Conservation (phyloP, 2,329 filamentous ascomycete species). For the Epicoccum nigrum region DNA sequence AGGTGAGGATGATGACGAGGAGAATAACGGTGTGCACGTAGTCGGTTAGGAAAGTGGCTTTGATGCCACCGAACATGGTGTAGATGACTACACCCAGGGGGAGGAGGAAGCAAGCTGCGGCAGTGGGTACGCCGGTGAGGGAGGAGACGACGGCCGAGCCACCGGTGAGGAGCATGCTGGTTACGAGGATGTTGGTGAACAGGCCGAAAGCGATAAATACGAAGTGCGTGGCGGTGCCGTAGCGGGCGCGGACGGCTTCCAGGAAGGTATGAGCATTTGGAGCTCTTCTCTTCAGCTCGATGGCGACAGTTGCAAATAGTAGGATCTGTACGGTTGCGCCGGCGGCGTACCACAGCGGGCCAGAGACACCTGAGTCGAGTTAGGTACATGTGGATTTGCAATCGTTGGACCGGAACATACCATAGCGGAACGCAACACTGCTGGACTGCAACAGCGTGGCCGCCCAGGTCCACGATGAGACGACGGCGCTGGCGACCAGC, state of each 20-base stretch:
- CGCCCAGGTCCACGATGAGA: slow-evolving; percentile 41
- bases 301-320: slow-evolving; percentile 38
- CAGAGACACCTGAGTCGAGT: slow-evolving; percentile 30
- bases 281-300: slow-evolving; percentile 43
- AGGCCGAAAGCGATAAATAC: slow-evolving; percentile 83
- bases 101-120: slow-evolving; percentile 82
- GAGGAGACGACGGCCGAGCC: slow-evolving; percentile 69
- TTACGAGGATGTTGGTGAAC: slow-evolving; percentile 85
- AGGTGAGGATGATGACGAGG: slow-evolving; percentile 82
- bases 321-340: slow-evolving; percentile 43
- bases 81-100: slow-evolving; percentile 82
- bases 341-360: slow-evolving; percentile 43
- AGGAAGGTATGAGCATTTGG: slow-evolving; percentile 64
- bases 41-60: slow-evolving; percentile 73
- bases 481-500: slow-evolving; percentile 39
- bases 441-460: slow-evolving; percentile 39
- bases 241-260: slow-evolving; percentile 83
- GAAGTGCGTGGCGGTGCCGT: slow-evolving; percentile 73
- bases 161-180: slow-evolving; percentile 85
- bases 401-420: slow-evolving; percentile 12
- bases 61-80: slow-evolving; percentile 76
- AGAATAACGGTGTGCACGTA: slow-evolving; percentile 86
- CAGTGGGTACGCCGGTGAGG: slow-evolving; percentile 70
- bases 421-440: slow-evolving; percentile 43
- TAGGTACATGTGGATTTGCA: not conserved